Percentiles rank a stretch among this genome's conserved stretches.
phyloP scores from a whole-genome alignment of 208 protist species.

The Trypanosomatidae sp. region DNA sequence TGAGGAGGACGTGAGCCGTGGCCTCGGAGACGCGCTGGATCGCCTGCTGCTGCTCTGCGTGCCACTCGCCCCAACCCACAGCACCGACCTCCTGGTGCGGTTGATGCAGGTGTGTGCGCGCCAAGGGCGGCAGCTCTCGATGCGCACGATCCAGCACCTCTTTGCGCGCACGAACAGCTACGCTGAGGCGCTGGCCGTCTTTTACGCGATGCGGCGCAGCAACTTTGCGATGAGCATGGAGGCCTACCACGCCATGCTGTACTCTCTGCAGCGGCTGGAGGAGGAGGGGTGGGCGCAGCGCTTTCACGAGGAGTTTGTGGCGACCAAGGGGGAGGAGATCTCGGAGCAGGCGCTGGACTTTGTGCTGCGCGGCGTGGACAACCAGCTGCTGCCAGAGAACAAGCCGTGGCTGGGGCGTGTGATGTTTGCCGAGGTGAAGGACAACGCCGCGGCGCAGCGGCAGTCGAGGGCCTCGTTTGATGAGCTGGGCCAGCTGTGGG shows the following conservation, averaged over 20 bases:
- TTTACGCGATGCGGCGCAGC: slow-evolving; percentile 80
- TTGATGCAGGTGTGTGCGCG: slow-evolving; percentile 60
- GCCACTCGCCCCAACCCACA: slow-evolving; percentile 37
- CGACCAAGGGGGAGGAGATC: slow-evolving; percentile 24
- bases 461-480: slow-evolving; percentile 56
- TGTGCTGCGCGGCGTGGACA: slow-evolving; percentile 77
- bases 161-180: slow-evolving; percentile 79
- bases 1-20: slow-evolving; percentile 75
- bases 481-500: slow-evolving; percentile 67
- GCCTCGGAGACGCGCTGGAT: slow-evolving; percentile 85
- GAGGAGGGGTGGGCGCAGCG: slow-evolving; percentile 87
- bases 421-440: slow-evolving; percentile 82
- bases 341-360: slow-evolving; percentile 90
- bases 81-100: slow-evolving; percentile 52
- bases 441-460: slow-evolving; percentile 40
- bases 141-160: slow-evolving; percentile 87
- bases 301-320: slow-evolving; percentile 68
- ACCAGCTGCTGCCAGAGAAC: slow-evolving; percentile 86
- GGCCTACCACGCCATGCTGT: slow-evolving; percentile 91
- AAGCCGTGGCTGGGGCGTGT: slow-evolving; percentile 90
- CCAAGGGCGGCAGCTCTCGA: slow-evolving; percentile 63
- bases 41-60: slow-evolving; percentile 83
- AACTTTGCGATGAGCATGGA: slow-evolving; percentile 90
- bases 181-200: slow-evolving; percentile 81
- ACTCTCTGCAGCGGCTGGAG: slow-evolving; percentile 87